Percentiles rank a stretch among this genome's conserved stretches.
Conservation (phyloP, 1,139 yeast species). For the Yamadazyma triangularis region DNA sequence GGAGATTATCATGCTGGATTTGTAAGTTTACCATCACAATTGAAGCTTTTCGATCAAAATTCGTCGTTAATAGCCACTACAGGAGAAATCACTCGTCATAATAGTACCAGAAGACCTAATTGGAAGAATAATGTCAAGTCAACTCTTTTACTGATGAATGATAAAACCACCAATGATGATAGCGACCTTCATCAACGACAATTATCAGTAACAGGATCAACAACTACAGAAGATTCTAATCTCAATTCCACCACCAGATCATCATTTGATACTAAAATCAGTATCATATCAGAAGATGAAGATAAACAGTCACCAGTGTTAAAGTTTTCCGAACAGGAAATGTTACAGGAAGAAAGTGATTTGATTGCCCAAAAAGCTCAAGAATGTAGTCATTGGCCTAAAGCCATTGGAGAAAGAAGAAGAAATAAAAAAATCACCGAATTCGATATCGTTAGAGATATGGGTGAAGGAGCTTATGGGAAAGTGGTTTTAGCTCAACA, state of each 20-base stretch:
- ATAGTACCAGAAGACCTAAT: constrained; percentile 28
- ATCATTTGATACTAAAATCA: constrained; percentile 2
- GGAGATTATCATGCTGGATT: constrained; percentile 8
- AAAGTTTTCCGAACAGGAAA: constrained; percentile 34
- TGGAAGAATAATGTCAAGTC: not conserved
- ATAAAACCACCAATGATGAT: not conserved
- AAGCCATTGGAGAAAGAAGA: constrained; percentile 53
- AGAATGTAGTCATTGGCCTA: constrained; percentile 48
- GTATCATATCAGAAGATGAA: not conserved
- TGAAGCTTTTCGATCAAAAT: constrained; percentile 43
- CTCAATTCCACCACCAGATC: constrained; percentile 1
- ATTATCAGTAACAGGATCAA: not conserved
- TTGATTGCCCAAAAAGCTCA: constrained; percentile 30
- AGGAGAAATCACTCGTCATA: constrained; percentile 29
- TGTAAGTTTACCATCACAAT: constrained; percentile 50
- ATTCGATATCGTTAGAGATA: constrained; percentile 63
- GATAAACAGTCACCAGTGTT: constrained; percentile 2
- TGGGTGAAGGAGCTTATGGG: constrained; percentile 98
- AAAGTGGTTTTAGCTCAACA: constrained; percentile 80
- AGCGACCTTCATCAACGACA: not conserved
- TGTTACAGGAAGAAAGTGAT: constrained; percentile 42
- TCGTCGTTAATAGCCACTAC: constrained; percentile 8
- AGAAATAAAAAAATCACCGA: constrained; percentile 68
- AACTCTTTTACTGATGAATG: not conserved
- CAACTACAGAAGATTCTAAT: not conserved